Evolutionary conservation across 192 early-diverging fungal genomes (phyloP).

Genomic region (Backusella morwellensis): DNA sequence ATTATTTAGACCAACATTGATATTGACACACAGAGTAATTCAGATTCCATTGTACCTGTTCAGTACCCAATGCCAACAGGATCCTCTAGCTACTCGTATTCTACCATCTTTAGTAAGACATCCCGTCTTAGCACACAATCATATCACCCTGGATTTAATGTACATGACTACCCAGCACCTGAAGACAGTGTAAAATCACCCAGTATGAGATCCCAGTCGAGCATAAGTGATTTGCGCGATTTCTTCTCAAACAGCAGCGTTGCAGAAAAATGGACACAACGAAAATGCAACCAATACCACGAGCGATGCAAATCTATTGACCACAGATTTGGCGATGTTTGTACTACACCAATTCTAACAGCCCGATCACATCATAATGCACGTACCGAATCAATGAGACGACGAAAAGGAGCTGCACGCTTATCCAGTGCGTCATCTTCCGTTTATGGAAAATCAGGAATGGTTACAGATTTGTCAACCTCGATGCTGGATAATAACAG

Average conservation of each 20-base stretch:
- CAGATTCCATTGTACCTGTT: not conserved
- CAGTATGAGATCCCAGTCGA: slow-evolving; percentile 3
- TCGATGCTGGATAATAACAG: not conserved
- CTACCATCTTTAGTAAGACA: not conserved
- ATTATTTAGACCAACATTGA: not conserved
- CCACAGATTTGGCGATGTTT: slow-evolving; percentile 30
- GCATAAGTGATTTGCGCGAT: slow-evolving; percentile 21
- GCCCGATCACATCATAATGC: slow-evolving; percentile 20
- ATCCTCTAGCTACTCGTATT: not conserved
- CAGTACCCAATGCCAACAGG: not conserved
- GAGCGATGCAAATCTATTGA: slow-evolving; percentile 20
- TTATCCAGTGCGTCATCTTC: not conserved
- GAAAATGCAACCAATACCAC: slow-evolving; percentile 25
- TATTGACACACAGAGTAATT: not conserved
- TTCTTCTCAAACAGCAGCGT: slow-evolving; percentile 13
- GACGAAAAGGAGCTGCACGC: not conserved
- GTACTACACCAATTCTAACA: slow-evolving; percentile 28
- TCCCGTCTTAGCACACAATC: not conserved
- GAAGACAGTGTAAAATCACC: not conserved
- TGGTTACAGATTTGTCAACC: not conserved
- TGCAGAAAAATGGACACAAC: slow-evolving; percentile 24
- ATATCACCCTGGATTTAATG: slow-evolving; percentile 2
- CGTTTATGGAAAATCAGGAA: not conserved
- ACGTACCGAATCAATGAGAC: not conserved
- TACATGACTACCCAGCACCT: not conserved